Conservation (phyloP, 1,139 yeast species). For the Kodamaea alishanica region DNA sequence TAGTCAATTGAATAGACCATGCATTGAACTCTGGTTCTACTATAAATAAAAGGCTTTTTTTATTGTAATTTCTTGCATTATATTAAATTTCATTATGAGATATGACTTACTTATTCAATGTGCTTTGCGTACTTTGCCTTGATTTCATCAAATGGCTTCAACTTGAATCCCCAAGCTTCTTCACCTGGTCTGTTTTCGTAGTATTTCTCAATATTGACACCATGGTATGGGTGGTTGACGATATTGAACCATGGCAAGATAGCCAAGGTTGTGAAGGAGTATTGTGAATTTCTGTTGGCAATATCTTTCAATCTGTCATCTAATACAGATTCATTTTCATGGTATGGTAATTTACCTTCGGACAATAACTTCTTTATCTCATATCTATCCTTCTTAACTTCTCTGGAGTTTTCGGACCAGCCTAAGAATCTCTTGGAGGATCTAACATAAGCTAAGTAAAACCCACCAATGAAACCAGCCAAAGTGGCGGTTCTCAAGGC, state of each 20-base stretch:
- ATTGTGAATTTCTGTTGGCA: constrained; percentile 77
- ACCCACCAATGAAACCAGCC: constrained; percentile 70
- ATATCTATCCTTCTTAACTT: constrained; percentile 68
- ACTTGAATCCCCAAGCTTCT: constrained; percentile 46
- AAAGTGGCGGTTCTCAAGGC: constrained; percentile 57
- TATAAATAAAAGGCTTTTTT: background rate
- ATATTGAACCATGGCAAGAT: constrained; percentile 82
- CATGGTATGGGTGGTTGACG: constrained; percentile 81
- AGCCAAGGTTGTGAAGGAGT: constrained; percentile 59
- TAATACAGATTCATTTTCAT: constrained; percentile 54
- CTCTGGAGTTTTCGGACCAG: constrained; percentile 67
- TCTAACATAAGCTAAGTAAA: constrained; percentile 60
- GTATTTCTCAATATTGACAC: constrained; percentile 66
- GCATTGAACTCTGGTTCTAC: no score
- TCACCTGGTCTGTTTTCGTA: constrained; percentile 62
- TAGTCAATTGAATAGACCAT: no score
- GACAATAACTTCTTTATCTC: constrained; percentile 69
- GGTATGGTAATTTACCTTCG: constrained; percentile 64
- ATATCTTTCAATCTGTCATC: constrained; percentile 72
- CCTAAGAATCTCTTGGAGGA: constrained; percentile 78
- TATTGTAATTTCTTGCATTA: background rate
- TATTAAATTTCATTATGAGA: background rate
- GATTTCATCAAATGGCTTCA: constrained; percentile 46
- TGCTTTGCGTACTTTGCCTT: constrained; percentile 40
- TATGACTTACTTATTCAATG: constrained; percentile 19